phyloP scores from a whole-genome alignment of 768 basidiomycete species.

The Suillus ampliporus region DNA sequence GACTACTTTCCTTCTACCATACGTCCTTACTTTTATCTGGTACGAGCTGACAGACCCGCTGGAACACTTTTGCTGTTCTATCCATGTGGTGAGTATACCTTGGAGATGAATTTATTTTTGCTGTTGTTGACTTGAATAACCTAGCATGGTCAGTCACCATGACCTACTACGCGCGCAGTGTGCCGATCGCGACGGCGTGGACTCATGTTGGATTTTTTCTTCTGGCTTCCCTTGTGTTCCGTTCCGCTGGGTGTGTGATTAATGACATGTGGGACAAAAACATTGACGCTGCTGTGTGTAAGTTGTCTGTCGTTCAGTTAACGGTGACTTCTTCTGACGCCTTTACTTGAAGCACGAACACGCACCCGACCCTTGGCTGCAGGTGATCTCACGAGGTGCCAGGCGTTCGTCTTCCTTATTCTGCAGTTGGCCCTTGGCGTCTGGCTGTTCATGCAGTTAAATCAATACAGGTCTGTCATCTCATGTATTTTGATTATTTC shows the following conservation, averaged over 20 bases:
- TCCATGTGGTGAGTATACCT: neutral
- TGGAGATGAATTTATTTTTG: neutral
- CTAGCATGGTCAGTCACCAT: slow-evolving; percentile 1
- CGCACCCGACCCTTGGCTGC: neutral
- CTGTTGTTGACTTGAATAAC: neutral
- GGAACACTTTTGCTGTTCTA: neutral
- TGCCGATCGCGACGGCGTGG: neutral
- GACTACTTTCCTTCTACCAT: neutral
- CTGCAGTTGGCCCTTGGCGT: neutral
- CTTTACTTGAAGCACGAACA: neutral
- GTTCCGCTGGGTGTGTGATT: neutral
- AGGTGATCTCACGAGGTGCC: neutral
- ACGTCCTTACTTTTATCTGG: slow-evolving; percentile 2
- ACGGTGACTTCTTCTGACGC: neutral
- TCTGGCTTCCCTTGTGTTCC: neutral
- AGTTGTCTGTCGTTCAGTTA: neutral
- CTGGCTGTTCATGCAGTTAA: neutral
- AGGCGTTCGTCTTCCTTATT: neutral
- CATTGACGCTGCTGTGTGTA: neutral
- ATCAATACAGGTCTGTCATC: neutral
- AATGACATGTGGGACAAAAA: slow-evolving; percentile 3
- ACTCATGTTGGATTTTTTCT: slow-evolving; percentile 1
- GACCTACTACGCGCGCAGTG: neutral
- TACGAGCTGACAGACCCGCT: neutral
- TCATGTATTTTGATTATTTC: neutral